Base-by-base conservation (phyloP, 257 asterid species). In the Hygrophila difformis region DNA sequence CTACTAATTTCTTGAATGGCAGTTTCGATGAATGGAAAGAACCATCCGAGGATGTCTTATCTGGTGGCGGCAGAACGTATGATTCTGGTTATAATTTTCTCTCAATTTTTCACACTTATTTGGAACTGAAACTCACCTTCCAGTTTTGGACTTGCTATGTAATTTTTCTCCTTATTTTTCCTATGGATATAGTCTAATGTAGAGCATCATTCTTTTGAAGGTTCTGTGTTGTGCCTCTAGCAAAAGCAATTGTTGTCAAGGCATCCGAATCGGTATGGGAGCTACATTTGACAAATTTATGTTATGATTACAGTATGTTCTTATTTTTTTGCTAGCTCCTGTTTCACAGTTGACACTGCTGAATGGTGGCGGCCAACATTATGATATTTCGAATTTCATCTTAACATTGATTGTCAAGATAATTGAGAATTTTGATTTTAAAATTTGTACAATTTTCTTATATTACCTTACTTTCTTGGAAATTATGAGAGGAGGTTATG, bases 21-120 rank as follows among this genome's bases (percentile, higher is more conserved):
- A 74, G 93, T 54, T 59, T 81, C 24, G 87, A 71, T 62, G 81
- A 74, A 33, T 81, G 87, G 84, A 77, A 53, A 57, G 84, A 74
- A 54, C 84, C 87, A 18, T 64, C 84, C 5, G 58, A 53, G 60
- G 84, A 81, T 52, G 87, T 87, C 61, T 62, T 81, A 40, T 59
- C 75, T 13, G 87, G 93, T 63, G 87, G 84, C 55, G 81, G 93
- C 47, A 87, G 84, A 61, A 77, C 77, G 87, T 81, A 75, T 51
- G 39, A 26, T 20, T 18, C 7, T 22, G 0, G 8, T 8, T 14
- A 0, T 19, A 5, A 6, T 44, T 3, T 19, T 22, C 9, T 1
- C 10, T 10, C 37, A 5, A 10, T 33, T 2, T 33, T 33, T 33
- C 37, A 33, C 12, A 33, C 6, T 33, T 33, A 26, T 33, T 10